A percentile compares a stretch with the other conserved stretches of the same genome.
These are phyloP conservation scores for Fonsecaea pugnacius DNA, from an alignment of 2,329 filamentous ascomycete genomes.

Conservation along the genomic window DNA sequence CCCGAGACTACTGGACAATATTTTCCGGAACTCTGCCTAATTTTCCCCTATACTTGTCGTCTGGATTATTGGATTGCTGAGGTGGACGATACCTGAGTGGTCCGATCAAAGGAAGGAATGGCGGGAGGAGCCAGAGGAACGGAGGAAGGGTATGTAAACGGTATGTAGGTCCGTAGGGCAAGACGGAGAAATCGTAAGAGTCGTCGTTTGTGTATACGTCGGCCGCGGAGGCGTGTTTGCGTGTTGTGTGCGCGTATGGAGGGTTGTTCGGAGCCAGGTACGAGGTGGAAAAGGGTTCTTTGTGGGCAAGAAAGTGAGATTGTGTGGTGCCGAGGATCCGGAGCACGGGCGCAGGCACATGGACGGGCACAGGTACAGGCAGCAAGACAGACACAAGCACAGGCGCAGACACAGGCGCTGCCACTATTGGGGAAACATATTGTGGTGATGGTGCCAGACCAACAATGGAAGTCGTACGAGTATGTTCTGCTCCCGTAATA, in stretches of 20 bases:
- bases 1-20: neutral
- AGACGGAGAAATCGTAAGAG: neutral
- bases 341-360: neutral
- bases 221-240: neutral
- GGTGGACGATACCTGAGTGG: neutral
- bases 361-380: neutral
- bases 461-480: neutral
- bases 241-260: neutral
- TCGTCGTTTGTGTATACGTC: neutral
- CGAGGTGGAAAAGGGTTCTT: neutral
- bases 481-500: slow-evolving; percentile 1
- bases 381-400: neutral
- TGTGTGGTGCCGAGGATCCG: neutral
- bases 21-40: slow-evolving; percentile 18
- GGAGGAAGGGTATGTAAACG: too few relatives aligned
- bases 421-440: neutral
- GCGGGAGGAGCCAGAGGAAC: neutral
- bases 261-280: neutral
- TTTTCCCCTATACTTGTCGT: neutral
- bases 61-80: neutral
- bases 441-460: neutral
- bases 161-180: neutral
- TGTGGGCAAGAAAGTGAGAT: neutral
- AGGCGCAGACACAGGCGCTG: neutral
- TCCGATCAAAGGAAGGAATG: neutral